Evolutionary conservation across 2,329 filamentous ascomycete genomes (phyloP), one percentile per base, ranked within the genome.

Genomic region (Botryosphaeria agaves): DNA sequence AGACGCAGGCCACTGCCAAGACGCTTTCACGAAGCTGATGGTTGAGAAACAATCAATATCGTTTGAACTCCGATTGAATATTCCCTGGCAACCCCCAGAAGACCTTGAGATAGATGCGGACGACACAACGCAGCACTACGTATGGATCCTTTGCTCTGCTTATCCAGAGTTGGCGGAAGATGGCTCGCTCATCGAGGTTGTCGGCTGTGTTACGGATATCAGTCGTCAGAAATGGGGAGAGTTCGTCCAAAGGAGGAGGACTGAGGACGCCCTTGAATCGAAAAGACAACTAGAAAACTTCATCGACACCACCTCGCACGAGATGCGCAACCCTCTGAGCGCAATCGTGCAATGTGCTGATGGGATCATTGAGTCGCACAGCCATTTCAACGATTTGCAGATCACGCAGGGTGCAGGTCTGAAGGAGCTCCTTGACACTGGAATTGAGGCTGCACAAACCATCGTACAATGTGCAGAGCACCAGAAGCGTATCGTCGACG

Each of bases 271-370:
- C 2, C 34, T 51, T 8, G 51, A 53, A 34, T 44, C 44, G 7
- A 55, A 53, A 29, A 35, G 47, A 14, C 44, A 49, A 27, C 49
- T 44, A 2, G 49, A 53, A 33, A 48, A 48, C 19, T 55, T 55
- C 32, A 52, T 53, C 12, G 51, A 52, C 34, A 51, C 51, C 46
- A 52, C 47, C 4, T 52, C 46, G 4, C 56, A 61, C 37, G 57
- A 61, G 34, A 61, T 62, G 54, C 45, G 57, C 2, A 61, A 60
- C 31, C 56, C 56, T 1, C 43, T 60, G 0, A 49, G 44, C 18
- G 57, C 58, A 0, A 59, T 62, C 18, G 41, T 61, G 4, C 56
- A 59, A 23, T 55, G 50, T 30, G 57, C 57, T 3, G 58, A 62
- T 24, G 49, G 49, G 2, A 59, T 61, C 24, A 41, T 51, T 7